These are phyloP conservation scores for Syncephalastrum contaminatum DNA, from an alignment of 371 early-diverging fungal species.

Conservation along the genomic window DNA sequence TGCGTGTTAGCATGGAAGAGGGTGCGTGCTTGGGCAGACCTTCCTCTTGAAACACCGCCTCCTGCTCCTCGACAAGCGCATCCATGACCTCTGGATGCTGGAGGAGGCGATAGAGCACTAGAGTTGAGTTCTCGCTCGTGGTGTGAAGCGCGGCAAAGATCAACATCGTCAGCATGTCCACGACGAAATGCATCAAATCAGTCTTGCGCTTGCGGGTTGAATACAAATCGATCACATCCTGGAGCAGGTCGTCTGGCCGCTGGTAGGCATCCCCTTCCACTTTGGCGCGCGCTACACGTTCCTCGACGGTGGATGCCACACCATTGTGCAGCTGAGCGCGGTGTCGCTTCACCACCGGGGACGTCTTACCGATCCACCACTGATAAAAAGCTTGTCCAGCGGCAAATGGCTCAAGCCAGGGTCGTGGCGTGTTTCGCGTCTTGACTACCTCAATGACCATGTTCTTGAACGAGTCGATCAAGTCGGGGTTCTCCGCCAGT, in stretches of 20 bases:
- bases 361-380: conserved; percentile 17
- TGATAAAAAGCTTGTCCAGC: conserved; percentile 4
- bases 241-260: conserved; percentile 18
- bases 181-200: neutral
- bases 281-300: conserved; percentile 2
- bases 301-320: conserved; percentile 9
- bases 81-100: conserved; percentile 31
- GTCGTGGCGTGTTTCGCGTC: conserved; percentile 6
- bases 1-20: conserved; percentile 19
- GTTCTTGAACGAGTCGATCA: conserved; percentile 26
- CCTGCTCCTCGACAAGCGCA: conserved; percentile 41
- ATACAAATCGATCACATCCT: conserved; percentile 18
- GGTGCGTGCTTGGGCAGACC: neutral
- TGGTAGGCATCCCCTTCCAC: neutral
- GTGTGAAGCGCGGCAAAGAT: conserved; percentile 46
- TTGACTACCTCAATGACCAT: conserved; percentile 18
- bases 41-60: conserved; percentile 23
- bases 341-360: conserved; percentile 2
- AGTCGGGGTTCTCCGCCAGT: conserved; percentile 8
- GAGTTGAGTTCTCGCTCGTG: conserved; percentile 32
- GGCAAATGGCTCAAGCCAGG: conserved; percentile 11
- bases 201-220: conserved; percentile 2
- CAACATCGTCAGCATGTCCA: conserved; percentile 23
- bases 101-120: conserved; percentile 30
- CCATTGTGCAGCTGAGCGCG: conserved; percentile 7